phyloP scores from a whole-genome alignment of 805 yeast genomes.

The Yamadazyma olivae region DNA sequence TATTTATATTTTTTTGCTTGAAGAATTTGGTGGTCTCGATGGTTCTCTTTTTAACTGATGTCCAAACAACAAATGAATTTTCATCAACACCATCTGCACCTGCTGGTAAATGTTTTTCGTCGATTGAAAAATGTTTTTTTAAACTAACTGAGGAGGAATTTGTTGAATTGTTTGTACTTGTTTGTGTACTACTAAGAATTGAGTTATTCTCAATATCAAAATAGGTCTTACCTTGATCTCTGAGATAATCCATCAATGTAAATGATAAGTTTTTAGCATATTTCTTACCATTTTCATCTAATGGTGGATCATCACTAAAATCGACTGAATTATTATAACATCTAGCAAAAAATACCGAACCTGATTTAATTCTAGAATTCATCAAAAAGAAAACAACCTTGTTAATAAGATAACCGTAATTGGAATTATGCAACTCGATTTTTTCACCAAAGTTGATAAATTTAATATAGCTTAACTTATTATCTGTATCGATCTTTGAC shows the following conservation, averaged over 20 bases:
- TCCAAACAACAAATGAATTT: constrained; percentile 83
- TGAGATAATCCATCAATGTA: constrained; percentile 45
- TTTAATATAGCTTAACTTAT: constrained; percentile 66
- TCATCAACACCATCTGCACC: constrained; percentile 58
- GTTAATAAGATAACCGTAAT: constrained; percentile 84
- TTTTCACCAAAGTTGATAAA: constrained; percentile 88
- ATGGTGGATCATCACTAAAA: constrained; percentile 75
- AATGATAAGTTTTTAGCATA: constrained; percentile 66
- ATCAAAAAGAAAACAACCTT: constrained; percentile 89
- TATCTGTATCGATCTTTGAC: constrained; percentile 42
- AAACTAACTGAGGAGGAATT: constrained; percentile 1
- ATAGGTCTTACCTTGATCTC: constrained; percentile 31
- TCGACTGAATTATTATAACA: constrained; percentile 57
- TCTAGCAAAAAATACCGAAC: constrained; percentile 90
- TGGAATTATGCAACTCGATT: constrained; percentile 73
- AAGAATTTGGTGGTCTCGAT: constrained; percentile 74
- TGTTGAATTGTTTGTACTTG: constrained; percentile 1
- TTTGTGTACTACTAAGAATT: not conserved
- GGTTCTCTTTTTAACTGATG: constrained; percentile 85
- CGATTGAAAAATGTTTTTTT: constrained; percentile 22
- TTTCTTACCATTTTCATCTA: constrained; percentile 67
- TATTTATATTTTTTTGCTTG: constrained; percentile 50
- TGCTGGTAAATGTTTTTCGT: constrained; percentile 41
- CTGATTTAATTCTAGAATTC: constrained; percentile 84
- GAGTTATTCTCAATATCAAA: constrained; percentile 7